Conservation (phyloP, 2,329 filamentous ascomycete species). For the Neurospora crassa region DNA sequence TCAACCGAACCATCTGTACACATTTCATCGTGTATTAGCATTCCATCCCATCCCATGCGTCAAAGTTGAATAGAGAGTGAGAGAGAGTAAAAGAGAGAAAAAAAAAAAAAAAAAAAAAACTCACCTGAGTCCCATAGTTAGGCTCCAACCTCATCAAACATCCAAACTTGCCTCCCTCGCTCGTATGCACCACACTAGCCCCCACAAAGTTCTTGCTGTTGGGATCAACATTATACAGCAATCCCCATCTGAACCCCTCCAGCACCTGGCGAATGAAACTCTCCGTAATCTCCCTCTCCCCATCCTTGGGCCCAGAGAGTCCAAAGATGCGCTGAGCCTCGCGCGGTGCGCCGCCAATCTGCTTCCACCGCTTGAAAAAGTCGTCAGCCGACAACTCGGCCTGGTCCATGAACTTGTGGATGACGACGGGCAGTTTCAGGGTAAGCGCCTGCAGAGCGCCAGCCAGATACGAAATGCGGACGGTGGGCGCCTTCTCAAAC, state of each 20-base stretch:
- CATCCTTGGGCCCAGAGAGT: conserved; percentile 40
- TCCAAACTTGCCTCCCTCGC: conserved; percentile 80
- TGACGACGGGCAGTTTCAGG: conserved; percentile 74
- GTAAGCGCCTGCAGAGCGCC: conserved; percentile 89
- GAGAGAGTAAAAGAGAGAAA: no score
- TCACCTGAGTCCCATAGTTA: conserved; percentile 83
- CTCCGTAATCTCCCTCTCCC: conserved; percentile 56
- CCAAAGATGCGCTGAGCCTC: conserved; percentile 86
- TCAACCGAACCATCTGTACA: conserved; percentile 83
- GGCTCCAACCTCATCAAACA: conserved; percentile 90
- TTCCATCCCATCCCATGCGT: not conserved
- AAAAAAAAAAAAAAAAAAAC: conserved; percentile 18
- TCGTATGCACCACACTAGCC: conserved; percentile 75
- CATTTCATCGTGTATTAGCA: conserved; percentile 14
- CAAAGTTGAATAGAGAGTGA: not conserved
- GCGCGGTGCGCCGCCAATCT: conserved; percentile 80
- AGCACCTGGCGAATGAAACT: conserved; percentile 63
- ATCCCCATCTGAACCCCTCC: conserved; percentile 80
- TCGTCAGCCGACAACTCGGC: conserved; percentile 81
- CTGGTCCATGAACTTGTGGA: conserved; percentile 95
- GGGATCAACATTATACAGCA: conserved; percentile 78
- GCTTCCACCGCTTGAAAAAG: conserved; percentile 99
- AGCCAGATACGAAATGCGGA: conserved; percentile 88
- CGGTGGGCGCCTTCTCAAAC: conserved; percentile 78
- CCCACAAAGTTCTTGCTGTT: conserved; percentile 93